A percentile compares a stretch with the other conserved stretches of the same genome.
These are phyloP conservation scores for Plenodomus tracheiphilus DNA, from an alignment of 2,329 filamentous ascomycete species.

Conservation along the genomic window DNA sequence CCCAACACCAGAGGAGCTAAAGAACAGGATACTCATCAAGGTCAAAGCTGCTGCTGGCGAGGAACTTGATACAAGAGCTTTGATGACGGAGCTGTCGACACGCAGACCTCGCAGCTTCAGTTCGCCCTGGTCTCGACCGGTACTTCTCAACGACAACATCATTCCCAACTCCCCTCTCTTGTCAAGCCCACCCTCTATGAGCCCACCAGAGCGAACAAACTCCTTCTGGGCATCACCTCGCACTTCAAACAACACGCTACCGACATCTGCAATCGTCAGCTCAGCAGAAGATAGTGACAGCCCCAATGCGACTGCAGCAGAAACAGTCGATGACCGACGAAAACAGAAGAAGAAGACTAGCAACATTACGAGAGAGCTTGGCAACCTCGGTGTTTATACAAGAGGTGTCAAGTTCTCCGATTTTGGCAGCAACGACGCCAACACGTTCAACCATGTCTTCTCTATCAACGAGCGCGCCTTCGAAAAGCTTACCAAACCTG, in stretches of 20 bases:
- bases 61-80: constrained; percentile 39
- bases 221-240: constrained; percentile 55
- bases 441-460: constrained; percentile 90
- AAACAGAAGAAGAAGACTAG: constrained; percentile 68
- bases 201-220: constrained; percentile 53
- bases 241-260: constrained; percentile 58
- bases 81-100: constrained; percentile 40
- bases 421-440: constrained; percentile 77
- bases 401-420: constrained; percentile 80
- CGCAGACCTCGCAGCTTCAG: constrained; percentile 69
- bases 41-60: constrained; percentile 76
- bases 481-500: constrained; percentile 75
- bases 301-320: constrained; percentile 58
- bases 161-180: constrained; percentile 54
- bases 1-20: constrained; percentile 84
- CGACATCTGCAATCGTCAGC: constrained; percentile 57
- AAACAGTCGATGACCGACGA: constrained; percentile 59
- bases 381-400: constrained; percentile 81
- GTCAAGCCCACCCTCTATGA: constrained; percentile 57
- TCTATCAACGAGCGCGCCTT: constrained; percentile 93
- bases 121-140: constrained; percentile 71
- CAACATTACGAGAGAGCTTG: constrained; percentile 83
- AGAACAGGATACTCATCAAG: constrained; percentile 85
- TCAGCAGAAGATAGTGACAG: constrained; percentile 79
- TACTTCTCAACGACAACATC: constrained; percentile 60